Conservation (phyloP, 495 filamentous ascomycete species). For the Evansstolkia leycettana region DNA sequence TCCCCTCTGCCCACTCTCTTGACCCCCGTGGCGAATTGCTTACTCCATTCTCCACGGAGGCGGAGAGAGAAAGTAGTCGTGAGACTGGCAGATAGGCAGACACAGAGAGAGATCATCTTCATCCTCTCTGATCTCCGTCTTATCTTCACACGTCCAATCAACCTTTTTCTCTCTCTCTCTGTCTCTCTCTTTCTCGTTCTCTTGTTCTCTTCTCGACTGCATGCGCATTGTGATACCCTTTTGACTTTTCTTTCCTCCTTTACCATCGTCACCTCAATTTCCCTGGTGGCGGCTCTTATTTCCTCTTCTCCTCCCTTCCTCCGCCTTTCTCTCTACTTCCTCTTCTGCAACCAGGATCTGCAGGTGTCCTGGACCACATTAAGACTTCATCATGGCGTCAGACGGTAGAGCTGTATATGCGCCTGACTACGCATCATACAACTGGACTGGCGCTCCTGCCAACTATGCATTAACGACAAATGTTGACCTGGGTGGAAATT, state of each 20-base stretch:
- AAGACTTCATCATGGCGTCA: conserved; percentile 7
- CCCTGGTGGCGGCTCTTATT: not conserved
- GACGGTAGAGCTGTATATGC: conserved; percentile 20
- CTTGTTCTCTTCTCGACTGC: not conserved
- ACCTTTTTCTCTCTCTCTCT: too few species aligned
- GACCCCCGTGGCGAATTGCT: too few species aligned
- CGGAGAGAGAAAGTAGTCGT: too few species aligned
- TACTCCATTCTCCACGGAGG: too few species aligned
- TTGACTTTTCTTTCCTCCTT: conserved; percentile 1
- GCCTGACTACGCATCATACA: conserved; percentile 52
- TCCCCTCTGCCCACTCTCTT: too few species aligned
- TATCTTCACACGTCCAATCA: too few species aligned
- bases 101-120: too few species aligned
- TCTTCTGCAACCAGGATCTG: not conserved
- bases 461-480: conserved; percentile 62
- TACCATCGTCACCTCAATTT: conserved; percentile 3
- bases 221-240: too few species aligned
- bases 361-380: not conserved
- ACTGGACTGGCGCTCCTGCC: conserved; percentile 68
- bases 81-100: too few species aligned
- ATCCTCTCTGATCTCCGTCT: too few species aligned
- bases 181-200: too few species aligned
- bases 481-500: conserved; percentile 60
- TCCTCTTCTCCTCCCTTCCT: not conserved
- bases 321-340: not conserved